phyloP scores from a whole-genome alignment of 2,329 filamentous ascomycete species.

The Xylaria sp. region DNA sequence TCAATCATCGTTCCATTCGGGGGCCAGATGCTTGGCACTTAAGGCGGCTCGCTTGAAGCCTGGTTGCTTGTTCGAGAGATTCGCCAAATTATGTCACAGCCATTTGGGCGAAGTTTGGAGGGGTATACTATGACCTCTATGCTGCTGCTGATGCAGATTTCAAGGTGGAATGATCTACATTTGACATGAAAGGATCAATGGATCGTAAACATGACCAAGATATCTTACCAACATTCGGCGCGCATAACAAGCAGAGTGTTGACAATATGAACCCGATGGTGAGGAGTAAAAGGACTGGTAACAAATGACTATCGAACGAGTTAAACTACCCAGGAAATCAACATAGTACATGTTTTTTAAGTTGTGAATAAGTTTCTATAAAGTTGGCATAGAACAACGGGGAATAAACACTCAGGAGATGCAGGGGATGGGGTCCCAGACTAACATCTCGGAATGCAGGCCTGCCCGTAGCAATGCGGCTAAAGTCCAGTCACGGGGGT shows the following conservation, averaged over 20 bases:
- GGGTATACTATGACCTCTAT: neutral
- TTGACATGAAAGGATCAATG: neutral
- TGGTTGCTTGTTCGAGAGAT: neutral
- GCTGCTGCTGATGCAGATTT: neutral
- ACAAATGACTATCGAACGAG: too few relatives aligned
- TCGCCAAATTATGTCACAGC: neutral
- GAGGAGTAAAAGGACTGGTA: neutral
- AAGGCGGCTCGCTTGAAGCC: neutral
- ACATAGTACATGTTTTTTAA: neutral
- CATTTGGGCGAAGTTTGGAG: neutral
- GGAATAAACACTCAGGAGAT: neutral
- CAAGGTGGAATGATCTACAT: neutral
- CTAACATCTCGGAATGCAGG: neutral
- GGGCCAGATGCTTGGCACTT: constrained; percentile 17
- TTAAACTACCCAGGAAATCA: neutral
- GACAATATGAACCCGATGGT: neutral
- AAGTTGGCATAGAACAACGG: neutral
- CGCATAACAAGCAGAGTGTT: neutral
- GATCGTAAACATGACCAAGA: neutral
- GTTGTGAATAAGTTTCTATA: neutral
- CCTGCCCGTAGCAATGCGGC: constrained; percentile 20
- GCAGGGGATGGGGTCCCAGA: neutral
- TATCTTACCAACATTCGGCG: neutral
- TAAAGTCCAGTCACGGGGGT: constrained; percentile 21
- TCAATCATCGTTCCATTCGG: constrained; percentile 16